Base-by-base conservation (phyloP, 352 stramenopile genomes). In the Globisporangium sylvaticum region DNA sequence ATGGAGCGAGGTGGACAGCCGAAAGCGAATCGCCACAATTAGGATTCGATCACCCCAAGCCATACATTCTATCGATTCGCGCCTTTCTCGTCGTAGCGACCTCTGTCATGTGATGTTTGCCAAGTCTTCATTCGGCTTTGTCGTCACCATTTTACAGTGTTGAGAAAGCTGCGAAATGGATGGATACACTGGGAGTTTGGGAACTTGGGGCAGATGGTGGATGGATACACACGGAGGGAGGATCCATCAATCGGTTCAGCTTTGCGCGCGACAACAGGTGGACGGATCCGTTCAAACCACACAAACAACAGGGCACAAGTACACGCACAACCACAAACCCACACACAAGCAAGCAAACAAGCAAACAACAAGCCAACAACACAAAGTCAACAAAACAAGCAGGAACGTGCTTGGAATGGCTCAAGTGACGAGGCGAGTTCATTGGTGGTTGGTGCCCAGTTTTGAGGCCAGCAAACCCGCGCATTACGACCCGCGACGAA, bases 221-320 rank as follows among this genome's bases (percentile, higher is more conserved):
- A 42, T 42, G 27, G 27, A 59, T 42, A 42, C 54, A 42, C 54
- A 59, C 18, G 2, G 18, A 24, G 8, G 12, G 5, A n/a, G 53
- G 53, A 58, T 58, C 53, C 15, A 58, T 59, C 27, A 24, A 59
- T 59, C 54, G 27, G 54, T 59, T 59, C 54, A 59, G 54, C 54
- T 58, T 58, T 58, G 53, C 25, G 1, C 12, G 25, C 12, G 53
- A 58, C 53, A 37, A n/a, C 27, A 59, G 54, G 27, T 59, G 15
- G 54, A 39, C 27, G 22, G 54, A 42, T 59, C 10, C 18, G 34
- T 27, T 12, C 42, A 58, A 58, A 39, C 53, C 53, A 58, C 53
- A 31, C 48, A 58, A 39, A 15, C 25, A 48, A 14, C 53, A 58
- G 29, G 32, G 15, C 1, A 25, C 52, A 55, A 24, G n/a, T 5